Conservation (phyloP, 768 basidiomycete genomes). For the Paxillus involutus region DNA sequence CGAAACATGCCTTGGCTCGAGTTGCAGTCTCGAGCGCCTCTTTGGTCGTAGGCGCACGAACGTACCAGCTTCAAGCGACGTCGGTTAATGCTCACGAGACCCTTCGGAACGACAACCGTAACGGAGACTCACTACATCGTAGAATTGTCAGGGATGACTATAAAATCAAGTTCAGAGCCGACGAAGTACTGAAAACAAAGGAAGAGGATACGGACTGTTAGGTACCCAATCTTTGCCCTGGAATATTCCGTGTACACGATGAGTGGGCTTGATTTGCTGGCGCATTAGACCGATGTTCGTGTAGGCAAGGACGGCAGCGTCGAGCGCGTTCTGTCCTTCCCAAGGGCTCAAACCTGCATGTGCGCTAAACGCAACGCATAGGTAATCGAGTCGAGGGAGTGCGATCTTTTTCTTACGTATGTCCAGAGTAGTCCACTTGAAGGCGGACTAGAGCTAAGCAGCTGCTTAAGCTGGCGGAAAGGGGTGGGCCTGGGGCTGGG, state of each 20-base stretch:
- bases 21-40: constrained; percentile 58
- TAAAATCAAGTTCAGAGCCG: background rate
- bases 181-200: background rate
- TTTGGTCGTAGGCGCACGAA: constrained; percentile 67
- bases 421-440: constrained; percentile 66
- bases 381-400: background rate
- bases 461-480: constrained; percentile 63
- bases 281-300: constrained; percentile 76
- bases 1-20: constrained; percentile 70
- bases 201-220: constrained; percentile 48
- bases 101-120: background rate
- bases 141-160: constrained; percentile 84
- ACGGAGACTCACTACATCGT: constrained; percentile 55
- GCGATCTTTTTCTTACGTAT: constrained; percentile 49
- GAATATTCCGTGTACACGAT: constrained; percentile 80
- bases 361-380: constrained; percentile 44
- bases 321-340: constrained; percentile 82
- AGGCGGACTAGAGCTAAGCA: constrained; percentile 63
- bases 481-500: constrained; percentile 74
- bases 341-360: constrained; percentile 81
- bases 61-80: constrained; percentile 51
- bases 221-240: constrained; percentile 74
- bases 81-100: background rate
- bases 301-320: constrained; percentile 87
- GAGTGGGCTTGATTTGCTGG: constrained; percentile 77